A percentile compares a stretch with the other conserved stretches of the same genome.
Conservation (phyloP, 306 rosid genomes). For the Mimosa bimucronata region DNA sequence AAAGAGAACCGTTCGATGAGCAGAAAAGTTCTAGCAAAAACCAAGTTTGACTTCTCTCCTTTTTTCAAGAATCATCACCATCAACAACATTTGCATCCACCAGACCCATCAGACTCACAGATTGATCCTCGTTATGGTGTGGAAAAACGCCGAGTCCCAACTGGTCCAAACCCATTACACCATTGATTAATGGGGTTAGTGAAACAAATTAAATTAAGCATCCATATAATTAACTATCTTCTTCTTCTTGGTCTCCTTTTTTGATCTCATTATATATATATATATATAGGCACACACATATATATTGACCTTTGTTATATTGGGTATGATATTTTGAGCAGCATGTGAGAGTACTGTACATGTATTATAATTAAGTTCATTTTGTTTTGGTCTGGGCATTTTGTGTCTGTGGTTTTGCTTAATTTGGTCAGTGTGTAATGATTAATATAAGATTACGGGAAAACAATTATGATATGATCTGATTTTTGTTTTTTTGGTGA, state of each 20-base stretch:
- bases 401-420: constrained; percentile 33
- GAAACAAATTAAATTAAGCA: neutral
- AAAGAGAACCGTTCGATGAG: constrained; percentile 38
- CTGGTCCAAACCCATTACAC: constrained; percentile 97
- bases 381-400: constrained; percentile 35
- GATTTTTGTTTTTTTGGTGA: constrained; percentile 21
- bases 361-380: constrained; percentile 34
- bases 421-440: constrained; percentile 43
- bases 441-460: constrained; percentile 24
- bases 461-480: neutral
- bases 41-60: constrained; percentile 76
- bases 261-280: constrained; percentile 32
- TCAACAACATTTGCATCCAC: constrained; percentile 20
- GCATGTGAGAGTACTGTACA: neutral
- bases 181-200: constrained; percentile 50
- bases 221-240: neutral
- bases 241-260: neutral
- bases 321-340: constrained; percentile 34
- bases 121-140: constrained; percentile 91
- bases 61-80: constrained; percentile 52
- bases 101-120: constrained; percentile 43
- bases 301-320: constrained; percentile 31
- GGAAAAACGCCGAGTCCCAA: constrained; percentile 89
- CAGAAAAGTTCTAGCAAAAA: constrained; percentile 74
- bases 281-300: neutral